A percentile compares a stretch with the other conserved stretches of the same genome.
phyloP scores from a whole-genome alignment of 2,329 filamentous ascomycete genomes.

The Exophiala bonariae region DNA sequence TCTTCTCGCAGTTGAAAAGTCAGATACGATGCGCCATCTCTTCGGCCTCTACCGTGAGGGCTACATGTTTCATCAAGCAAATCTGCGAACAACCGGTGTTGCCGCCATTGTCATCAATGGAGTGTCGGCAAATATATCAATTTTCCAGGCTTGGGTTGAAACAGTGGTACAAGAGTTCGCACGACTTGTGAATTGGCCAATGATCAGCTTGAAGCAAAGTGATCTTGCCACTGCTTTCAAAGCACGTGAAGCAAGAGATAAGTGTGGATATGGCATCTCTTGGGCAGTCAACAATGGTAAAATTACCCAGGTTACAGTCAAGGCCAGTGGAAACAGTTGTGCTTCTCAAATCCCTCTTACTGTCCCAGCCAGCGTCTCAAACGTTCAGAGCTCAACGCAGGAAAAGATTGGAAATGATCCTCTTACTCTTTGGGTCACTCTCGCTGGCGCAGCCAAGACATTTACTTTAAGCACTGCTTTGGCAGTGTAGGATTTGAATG shows the following conservation, averaged over 20 bases:
- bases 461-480: slow-evolving; percentile 44
- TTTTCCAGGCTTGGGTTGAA: slow-evolving; percentile 61
- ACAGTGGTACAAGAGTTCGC: slow-evolving; percentile 54
- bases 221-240: slow-evolving; percentile 53
- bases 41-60: slow-evolving; percentile 57
- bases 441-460: slow-evolving; percentile 47
- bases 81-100: slow-evolving; percentile 54
- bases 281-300: slow-evolving; percentile 46
- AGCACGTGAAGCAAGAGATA: slow-evolving; percentile 55
- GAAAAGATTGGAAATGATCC: slow-evolving; percentile 59
- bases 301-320: slow-evolving; percentile 54
- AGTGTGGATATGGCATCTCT: slow-evolving; percentile 50
- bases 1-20: slow-evolving; percentile 52
- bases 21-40: slow-evolving; percentile 57
- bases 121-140: slow-evolving; percentile 47
- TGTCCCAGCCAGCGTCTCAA: slow-evolving; percentile 47
- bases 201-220: slow-evolving; percentile 58
- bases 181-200: slow-evolving; percentile 55
- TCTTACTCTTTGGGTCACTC: slow-evolving; percentile 50
- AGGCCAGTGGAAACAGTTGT: slow-evolving; percentile 52
- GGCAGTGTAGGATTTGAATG: too few species aligned
- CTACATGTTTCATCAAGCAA: slow-evolving; percentile 67
- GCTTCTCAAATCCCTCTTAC: slow-evolving; percentile 55
- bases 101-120: slow-evolving; percentile 50
- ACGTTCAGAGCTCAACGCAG: slow-evolving; percentile 44